These are phyloP conservation scores for Ceratocystis harringtonii DNA, from an alignment of 2,329 filamentous ascomycete genomes.

Conservation along the genomic window DNA sequence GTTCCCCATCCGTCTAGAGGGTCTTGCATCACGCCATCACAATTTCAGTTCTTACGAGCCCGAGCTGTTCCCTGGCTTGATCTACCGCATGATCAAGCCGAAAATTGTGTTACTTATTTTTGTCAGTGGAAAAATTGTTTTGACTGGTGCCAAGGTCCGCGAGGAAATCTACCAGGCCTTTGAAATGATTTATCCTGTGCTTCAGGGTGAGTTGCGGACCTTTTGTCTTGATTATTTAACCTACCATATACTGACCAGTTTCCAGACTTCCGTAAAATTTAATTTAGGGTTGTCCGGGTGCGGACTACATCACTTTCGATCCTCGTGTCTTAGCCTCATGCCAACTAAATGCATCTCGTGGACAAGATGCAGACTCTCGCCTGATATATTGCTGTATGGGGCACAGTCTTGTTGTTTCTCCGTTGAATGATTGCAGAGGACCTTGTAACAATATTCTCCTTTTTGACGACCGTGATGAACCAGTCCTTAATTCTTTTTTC, in stretches of 20 bases:
- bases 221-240: slow-evolving; percentile 11
- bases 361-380: neutral
- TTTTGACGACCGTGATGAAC: slow-evolving; percentile 15
- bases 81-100: slow-evolving; percentile 99
- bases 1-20: slow-evolving; percentile 94
- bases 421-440: neutral
- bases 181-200: slow-evolving; percentile 92
- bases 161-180: slow-evolving; percentile 97
- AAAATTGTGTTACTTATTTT: slow-evolving; percentile 90
- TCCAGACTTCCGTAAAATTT: slow-evolving; percentile 46
- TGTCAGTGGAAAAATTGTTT: slow-evolving; percentile 89
- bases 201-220: slow-evolving; percentile 50
- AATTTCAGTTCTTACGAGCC: slow-evolving; percentile 99
- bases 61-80: slow-evolving; percentile 94
- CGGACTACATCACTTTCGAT: neutral
- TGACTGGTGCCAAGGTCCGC: slow-evolving; percentile 92
- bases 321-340: neutral
- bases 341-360: too few species aligned
- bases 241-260: slow-evolving; percentile 9
- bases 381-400: neutral
- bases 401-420: neutral
- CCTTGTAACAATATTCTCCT: slow-evolving; percentile 7
- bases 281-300: slow-evolving; percentile 18
- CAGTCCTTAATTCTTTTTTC: neutral
- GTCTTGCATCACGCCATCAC: slow-evolving; percentile 90